A percentile compares a stretch with the other conserved stretches of the same genome.
Evolutionary conservation across 768 basidiomycete genomes (phyloP).

Genomic region (Cytidiella melzeri): DNA sequence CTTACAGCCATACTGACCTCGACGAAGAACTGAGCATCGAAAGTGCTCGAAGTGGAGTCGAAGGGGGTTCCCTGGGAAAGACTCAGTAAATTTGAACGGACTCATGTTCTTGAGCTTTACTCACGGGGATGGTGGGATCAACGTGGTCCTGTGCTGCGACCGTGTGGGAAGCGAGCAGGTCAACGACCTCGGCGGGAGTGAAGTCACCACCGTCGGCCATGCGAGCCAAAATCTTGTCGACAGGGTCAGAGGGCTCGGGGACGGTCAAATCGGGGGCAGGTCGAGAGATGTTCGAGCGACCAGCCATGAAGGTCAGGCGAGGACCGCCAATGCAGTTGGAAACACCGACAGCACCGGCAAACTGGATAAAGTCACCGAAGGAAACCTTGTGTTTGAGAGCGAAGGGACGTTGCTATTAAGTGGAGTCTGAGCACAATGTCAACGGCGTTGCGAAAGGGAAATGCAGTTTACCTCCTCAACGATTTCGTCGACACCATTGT

Average conservation of each 20-base stretch:
- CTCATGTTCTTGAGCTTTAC: no score
- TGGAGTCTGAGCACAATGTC: background rate
- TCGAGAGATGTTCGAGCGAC: conserved; percentile 19
- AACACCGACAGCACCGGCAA: conserved; percentile 7
- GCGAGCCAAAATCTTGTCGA: conserved; percentile 10
- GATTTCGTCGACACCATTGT: conserved; percentile 9
- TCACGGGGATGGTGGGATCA: conserved; percentile 20
- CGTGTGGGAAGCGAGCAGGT: conserved; percentile 20
- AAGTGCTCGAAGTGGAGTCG: conserved; percentile 7
- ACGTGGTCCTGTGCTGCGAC: conserved; percentile 22
- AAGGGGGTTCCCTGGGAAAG: conserved; percentile 8
- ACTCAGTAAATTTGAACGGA: no score
- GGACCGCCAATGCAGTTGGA: conserved; percentile 14
- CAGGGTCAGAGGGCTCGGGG: conserved; percentile 14
- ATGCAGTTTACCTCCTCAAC: background rate
- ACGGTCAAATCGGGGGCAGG: conserved; percentile 10
- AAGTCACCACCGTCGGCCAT: conserved; percentile 11
- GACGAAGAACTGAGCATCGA: conserved; percentile 11
- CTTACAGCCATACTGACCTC: conserved; percentile 14
- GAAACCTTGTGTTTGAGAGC: conserved; percentile 11
- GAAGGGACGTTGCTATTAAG: conserved; percentile 4
- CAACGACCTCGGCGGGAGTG: conserved; percentile 6
- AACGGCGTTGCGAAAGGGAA: background rate
- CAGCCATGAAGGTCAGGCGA: conserved; percentile 19
- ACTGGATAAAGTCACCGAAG: conserved; percentile 12